Evolutionary conservation across 108 stramenopile species (phyloP).

Genomic region (Fragilariopsis cylindrus): DNA sequence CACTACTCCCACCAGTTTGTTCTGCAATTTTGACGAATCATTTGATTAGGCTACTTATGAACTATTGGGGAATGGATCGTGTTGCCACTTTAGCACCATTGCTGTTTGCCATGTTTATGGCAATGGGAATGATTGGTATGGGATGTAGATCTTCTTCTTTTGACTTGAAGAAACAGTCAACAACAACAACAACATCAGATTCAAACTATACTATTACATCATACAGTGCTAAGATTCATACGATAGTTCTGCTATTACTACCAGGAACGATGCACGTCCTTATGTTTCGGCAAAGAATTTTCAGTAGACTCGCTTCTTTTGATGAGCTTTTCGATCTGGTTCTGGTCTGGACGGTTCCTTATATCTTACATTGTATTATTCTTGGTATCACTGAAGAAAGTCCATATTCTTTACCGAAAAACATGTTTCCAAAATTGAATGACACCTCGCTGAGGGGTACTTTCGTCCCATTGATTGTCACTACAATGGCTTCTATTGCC

Average conservation of each 20-base stretch:
- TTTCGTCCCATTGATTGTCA: constrained; percentile 48
- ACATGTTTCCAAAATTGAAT: constrained; percentile 36
- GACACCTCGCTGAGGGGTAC: constrained; percentile 48
- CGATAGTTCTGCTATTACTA: constrained; percentile 54
- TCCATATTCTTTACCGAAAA: constrained; percentile 37
- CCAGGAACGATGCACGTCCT: constrained; percentile 56
- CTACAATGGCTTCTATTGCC: constrained; percentile 56
- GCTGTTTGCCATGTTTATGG: constrained; percentile 56
- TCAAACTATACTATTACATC: constrained; percentile 30
- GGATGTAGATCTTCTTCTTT: constrained; percentile 36
- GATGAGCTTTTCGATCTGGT: constrained; percentile 66
- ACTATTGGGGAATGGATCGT: constrained; percentile 50
- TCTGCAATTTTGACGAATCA: constrained; percentile 47
- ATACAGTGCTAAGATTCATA: constrained; percentile 47
- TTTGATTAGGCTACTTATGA: constrained; percentile 25
- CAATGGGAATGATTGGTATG: constrained; percentile 46
- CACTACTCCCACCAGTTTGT: constrained; percentile 48
- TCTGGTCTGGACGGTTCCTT: constrained; percentile 61
- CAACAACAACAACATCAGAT: neutral
- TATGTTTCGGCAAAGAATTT: constrained; percentile 56
- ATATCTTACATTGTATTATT: constrained; percentile 62
- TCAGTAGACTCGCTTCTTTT: constrained; percentile 53
- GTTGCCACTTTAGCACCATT: constrained; percentile 48
- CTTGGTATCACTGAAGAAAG: constrained; percentile 16
- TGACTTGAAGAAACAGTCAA: neutral